Base-by-base conservation (phyloP, 192 early-diverging fungal species). In the Chytriomyces confervae region DNA sequence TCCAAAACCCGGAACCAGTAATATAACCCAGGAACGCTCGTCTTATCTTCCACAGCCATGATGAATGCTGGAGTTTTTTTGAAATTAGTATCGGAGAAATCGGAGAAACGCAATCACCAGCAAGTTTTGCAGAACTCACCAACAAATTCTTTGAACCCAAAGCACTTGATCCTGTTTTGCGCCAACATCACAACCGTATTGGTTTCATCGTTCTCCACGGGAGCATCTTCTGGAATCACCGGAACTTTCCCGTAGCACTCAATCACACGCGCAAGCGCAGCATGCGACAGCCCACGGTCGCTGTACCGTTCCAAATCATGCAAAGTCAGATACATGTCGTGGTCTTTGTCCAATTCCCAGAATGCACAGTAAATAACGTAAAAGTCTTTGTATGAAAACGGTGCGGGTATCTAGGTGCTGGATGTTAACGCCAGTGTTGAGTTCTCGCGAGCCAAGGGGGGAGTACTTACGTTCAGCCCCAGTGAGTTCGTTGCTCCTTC, bases 341-440 rank as follows among this genome's bases (percentile, higher is more conserved):
- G 94, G 78, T 97, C 93, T 36, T 87, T 82, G 82, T 97, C 95
- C 66, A 96, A 82, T 77, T 92, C 93, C 91, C 93, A 97, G 79
- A 97, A 96, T 79, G 93, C 94, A 84, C 94, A 96, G 79, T 95
- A 97, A 7, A 97, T 86, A 29, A 97, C 95, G 78, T 97, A 97
- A 77, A 96, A 97, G 76, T 97, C 95, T 81, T 95, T 94, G 84
- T 97, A 97, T 8, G 95, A 96, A 69, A 97, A 97, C 46, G 91
- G 87, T 75, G 91, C 89, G n/a, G 91, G 91, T 10, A 84, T 90
- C 81, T 91, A 80, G 50, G 36, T 8, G n/a, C n/a, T 46, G 82
- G 90, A 86, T 50, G 75, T 73, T 47, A 90, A 90, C 13, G 90
- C 77, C 69, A 92, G 91, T 57, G 89, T 85, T 16, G 84, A 83